phyloP scores from a whole-genome alignment of 108 stramenopile species.

The Nannochloropsis gaditana region DNA sequence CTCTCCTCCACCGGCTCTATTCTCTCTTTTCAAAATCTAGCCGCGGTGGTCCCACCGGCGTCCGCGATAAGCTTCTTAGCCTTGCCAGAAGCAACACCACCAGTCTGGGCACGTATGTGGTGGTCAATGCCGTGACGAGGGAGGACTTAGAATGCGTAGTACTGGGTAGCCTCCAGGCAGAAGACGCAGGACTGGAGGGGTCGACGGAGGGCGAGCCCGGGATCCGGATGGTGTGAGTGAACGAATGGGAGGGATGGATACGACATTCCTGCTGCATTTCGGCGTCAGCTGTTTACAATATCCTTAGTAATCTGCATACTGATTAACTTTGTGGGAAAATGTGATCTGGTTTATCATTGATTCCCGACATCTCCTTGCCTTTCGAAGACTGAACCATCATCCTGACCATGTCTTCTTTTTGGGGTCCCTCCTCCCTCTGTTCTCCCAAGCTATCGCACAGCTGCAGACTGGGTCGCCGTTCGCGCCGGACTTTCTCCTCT shows the following conservation, averaged over 20 bases:
- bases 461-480: slow-evolving; percentile 41
- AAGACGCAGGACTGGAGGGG: slow-evolving; percentile 35
- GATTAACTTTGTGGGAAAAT: too few species aligned
- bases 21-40: not conserved
- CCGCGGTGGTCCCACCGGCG: not conserved
- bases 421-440: not conserved
- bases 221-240: slow-evolving; percentile 12
- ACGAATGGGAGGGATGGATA: not conserved
- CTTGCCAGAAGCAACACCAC: not conserved
- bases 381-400: not conserved
- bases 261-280: not conserved
- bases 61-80: slow-evolving; percentile 17
- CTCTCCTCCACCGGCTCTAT: not conserved
- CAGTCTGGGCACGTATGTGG: not conserved
- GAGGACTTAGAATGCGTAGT: not conserved
- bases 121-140: slow-evolving; percentile 1
- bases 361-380: not conserved
- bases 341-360: too few species aligned
- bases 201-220: slow-evolving; percentile 31
- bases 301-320: too few species aligned
- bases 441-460: slow-evolving; percentile 24
- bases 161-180: not conserved
- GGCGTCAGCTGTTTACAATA: too few species aligned
- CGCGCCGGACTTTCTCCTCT: slow-evolving; percentile 39
- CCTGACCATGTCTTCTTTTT: not conserved